A percentile compares a stretch with the other conserved stretches of the same genome.
phyloP scores from a whole-genome alignment of 805 yeast species.

The Cyberlindnera suaveolens region DNA sequence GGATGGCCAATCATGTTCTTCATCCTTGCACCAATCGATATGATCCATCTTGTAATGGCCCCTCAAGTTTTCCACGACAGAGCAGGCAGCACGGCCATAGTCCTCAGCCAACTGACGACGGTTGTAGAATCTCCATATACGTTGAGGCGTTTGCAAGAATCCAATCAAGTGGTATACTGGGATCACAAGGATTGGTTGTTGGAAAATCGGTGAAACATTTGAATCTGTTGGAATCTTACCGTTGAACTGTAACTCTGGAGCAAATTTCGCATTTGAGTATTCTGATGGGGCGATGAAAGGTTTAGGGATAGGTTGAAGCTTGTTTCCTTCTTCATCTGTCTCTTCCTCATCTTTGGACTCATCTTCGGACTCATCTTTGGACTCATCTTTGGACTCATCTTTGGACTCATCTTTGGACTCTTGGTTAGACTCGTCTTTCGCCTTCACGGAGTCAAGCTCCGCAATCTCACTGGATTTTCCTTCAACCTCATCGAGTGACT shows the following conservation, averaged over 20 bases:
- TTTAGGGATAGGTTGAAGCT: conserved; percentile 43
- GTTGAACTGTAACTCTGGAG: conserved; percentile 34
- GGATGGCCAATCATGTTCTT: conserved; percentile 83
- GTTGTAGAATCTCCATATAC: conserved; percentile 74
- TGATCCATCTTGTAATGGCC: conserved; percentile 47
- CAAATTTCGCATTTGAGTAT: conserved; percentile 46
- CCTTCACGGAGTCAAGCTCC: not conserved
- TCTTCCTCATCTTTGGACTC: not conserved
- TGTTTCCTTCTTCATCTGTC: conserved; percentile 15
- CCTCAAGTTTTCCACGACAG: conserved; percentile 37
- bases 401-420: not conserved
- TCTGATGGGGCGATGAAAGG: conserved; percentile 61
- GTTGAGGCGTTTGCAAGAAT: conserved; percentile 64
- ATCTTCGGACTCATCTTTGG: not conserved
- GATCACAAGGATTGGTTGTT: conserved; percentile 73
- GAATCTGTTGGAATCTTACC: conserved; percentile 20
- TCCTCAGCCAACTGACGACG: conserved; percentile 66
- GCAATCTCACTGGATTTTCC: not conserved
- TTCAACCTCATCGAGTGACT: conserved; percentile 3
- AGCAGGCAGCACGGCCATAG: conserved; percentile 48
- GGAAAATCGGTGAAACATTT: conserved; percentile 53
- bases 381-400: conserved; percentile 1
- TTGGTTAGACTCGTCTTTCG: not conserved
- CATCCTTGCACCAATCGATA: conserved; percentile 39
- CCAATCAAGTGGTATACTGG: conserved; percentile 79